Evolutionary conservation across 2,329 filamentous ascomycete species (phyloP).

Genomic region (Scopulariopsis brevicaulis): DNA sequence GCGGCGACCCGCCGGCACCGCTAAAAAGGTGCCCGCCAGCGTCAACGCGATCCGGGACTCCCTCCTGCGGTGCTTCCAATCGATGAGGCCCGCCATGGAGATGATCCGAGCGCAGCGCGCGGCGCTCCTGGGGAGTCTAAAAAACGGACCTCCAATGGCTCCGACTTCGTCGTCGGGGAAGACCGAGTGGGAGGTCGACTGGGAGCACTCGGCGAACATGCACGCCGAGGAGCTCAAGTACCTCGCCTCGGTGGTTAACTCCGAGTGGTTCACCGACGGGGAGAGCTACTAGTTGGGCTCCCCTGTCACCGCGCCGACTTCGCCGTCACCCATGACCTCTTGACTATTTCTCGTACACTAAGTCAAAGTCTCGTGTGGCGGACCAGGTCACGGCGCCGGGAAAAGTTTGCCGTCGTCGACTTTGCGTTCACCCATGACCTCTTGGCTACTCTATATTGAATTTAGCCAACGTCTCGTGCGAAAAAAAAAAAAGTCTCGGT

Average conservation of each 20-base stretch:
- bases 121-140: neutral
- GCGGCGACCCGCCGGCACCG: neutral
- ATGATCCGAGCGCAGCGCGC: neutral
- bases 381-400: neutral
- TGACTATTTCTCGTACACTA: neutral
- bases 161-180: neutral
- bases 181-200: neutral
- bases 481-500: neutral
- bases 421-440: neutral
- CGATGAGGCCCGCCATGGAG: neutral
- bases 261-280: neutral
- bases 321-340: neutral
- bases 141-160: neutral
- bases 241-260: neutral
- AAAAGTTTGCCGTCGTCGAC: neutral
- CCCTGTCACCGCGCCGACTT: neutral
- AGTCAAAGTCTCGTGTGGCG: neutral
- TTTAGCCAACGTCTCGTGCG: neutral
- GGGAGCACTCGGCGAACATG: neutral
- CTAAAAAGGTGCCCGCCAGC: neutral
- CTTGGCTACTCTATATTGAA: neutral
- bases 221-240: neutral
- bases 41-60: neutral
- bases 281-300: neutral
- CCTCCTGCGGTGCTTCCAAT: neutral